Evolutionary conservation across 2,329 filamentous ascomycete genomes (phyloP), one percentile per base, ranked within the genome.

Genomic region (Pseudocercospora pini-densiflorae): DNA sequence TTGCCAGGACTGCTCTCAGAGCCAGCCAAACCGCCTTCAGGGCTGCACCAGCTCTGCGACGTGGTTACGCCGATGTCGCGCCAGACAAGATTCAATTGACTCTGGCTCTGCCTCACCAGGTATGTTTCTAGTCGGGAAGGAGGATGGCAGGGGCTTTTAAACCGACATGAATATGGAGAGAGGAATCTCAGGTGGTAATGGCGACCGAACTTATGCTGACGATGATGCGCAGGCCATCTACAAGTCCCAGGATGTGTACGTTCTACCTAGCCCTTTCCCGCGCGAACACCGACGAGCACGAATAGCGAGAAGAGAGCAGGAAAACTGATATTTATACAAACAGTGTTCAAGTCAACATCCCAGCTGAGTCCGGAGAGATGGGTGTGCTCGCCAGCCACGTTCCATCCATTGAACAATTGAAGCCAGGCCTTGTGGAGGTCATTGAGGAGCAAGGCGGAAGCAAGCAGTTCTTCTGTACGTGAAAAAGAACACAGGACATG

Each of bases 381-480:
- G 95, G 95, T 91, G 91, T 99, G 77, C 91, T 99, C 80, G 95
- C 95, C 81, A 96, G 95, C 88, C 95, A 99, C 89, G 95, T 99
- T 77, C 94, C 95, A 72, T 93, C 94, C 70, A 98, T 99, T 79
- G 95, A 99, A 88, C 95, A 99, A 87, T 88, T 99, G 83, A 97
- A 96, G 89, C 94, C 95, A 69, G 95, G 95, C 78, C 85, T 98
- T 75, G 88, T 99, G 75, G 94, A 98, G 87, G 87, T 99, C 79
- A 89, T 98, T 74, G 94, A 98, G 87, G 95, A 99, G 88, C 88
- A 85, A 79, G 92, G 93, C 79, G 86, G 86, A 73, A 90, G 81
- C 91, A 99, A 99, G 89, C 92, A 96, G 84, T 99, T 95, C 87
- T 99, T 99, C 91, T 88, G 94, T 97, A 92, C 76, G 93, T 89